Base-by-base conservation (phyloP, 805 yeast genomes). In the Lipomyces starkeyi region DNA sequence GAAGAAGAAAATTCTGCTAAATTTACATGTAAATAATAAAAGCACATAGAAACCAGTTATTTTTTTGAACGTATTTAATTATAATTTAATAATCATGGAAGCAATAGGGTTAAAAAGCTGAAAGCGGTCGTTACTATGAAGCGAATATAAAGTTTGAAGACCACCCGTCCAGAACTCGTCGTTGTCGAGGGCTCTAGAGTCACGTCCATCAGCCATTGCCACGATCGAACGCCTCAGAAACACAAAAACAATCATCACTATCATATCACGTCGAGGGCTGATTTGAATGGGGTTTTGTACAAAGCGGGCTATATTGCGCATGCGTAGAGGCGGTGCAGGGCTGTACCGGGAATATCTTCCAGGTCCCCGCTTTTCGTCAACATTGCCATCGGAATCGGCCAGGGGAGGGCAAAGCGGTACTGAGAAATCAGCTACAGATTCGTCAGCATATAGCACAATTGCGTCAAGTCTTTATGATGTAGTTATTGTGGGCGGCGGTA, bases 401-500 rank as follows among this genome's bases (percentile, higher is more conserved):
- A 14, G 17, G 17, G 49, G 49, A 13, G 49, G 29, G 29, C 29
- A 40, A 17, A 14, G 20, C 20, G 49, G 20, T 14, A 6, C 49
- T 3, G 49, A 17, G 40, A 35, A 35, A 9, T 40, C 49, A 40
- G 49, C 17, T 17, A 17, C 17, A 14, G 13, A 20, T 17, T 40
- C 49, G 2, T 22, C 27, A 11, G 7, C 32, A 22, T 52, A 13
- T 27, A n/a, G 1, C 4, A 6, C 32, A 11, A 14, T 22, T 52
- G 17, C 17, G 32, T 52, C 63, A 43, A 8, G 25, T 60, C 66
- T 66, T n/a, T 72, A 73, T 35, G 98, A 94, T 78, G 86, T 95
- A 25, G 88, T 91, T 7, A 90, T 95, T 63, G 90, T 95, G 49
- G 99, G 99, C 49, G 98, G 97, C 7, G 99, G 99, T 0, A 97